A percentile compares a stretch with the other conserved stretches of the same genome.
These are phyloP conservation scores for Didymella exigua DNA, from an alignment of 2,329 filamentous ascomycete species.

Conservation along the genomic window DNA sequence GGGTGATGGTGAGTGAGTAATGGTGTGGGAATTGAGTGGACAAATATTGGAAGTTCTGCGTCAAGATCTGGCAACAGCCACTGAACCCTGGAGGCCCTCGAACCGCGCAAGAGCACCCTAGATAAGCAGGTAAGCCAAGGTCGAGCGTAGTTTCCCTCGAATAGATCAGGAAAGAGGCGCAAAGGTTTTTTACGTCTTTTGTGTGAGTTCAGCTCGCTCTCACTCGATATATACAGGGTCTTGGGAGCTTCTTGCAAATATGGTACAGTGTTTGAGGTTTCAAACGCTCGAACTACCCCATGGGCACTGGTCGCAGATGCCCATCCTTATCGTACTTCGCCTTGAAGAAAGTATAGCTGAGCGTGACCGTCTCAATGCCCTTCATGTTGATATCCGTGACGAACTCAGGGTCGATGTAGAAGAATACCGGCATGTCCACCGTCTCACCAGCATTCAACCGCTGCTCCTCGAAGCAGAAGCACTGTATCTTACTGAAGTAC, in stretches of 20 bases:
- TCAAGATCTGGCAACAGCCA: not conserved
- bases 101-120: not conserved
- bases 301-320: constrained; percentile 64
- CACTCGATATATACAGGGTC: not conserved
- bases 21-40: not conserved
- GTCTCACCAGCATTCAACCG: constrained; percentile 92
- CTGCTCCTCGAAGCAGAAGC: constrained; percentile 98
- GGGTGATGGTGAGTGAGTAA: not conserved
- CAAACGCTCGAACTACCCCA: constrained; percentile 14
- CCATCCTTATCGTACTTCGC: constrained; percentile 85
- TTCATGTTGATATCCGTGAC: constrained; percentile 91
- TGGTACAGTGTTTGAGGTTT: constrained; percentile 15
- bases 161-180: not conserved
- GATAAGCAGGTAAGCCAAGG: not conserved
- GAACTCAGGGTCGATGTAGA: constrained; percentile 97
- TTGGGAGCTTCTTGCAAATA: constrained; percentile 8
- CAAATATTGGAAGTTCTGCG: not conserved
- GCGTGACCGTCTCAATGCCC: constrained; percentile 90
- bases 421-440: constrained; percentile 99
- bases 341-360: constrained; percentile 98
- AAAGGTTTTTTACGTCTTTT: not conserved
- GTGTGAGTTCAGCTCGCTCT: not conserved
- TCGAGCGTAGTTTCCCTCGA: not conserved
- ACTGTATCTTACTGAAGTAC: constrained; percentile 99
- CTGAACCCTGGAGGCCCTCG: not conserved